Base-by-base conservation (phyloP, 2,329 filamentous ascomycete species). In the Nectriaceae sp. region DNA sequence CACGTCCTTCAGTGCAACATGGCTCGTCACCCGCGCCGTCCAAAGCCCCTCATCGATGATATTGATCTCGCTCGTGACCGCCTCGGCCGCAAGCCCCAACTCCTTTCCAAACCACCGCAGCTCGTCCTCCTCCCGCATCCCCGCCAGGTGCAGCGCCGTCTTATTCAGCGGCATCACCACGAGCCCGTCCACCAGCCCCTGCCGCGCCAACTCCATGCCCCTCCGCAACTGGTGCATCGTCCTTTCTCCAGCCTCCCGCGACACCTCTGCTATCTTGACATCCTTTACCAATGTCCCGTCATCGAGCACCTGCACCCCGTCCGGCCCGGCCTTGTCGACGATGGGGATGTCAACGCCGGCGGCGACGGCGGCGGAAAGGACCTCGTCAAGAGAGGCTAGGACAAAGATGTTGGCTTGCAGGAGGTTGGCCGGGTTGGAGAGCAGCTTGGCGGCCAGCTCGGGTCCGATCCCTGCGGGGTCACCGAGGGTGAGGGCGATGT, bases 101-200 rank as follows among this genome's bases (percentile, higher is more conserved):
- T 67, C 57, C 22, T 63, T 68, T 2, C 65, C 64, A 43, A 69
- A 68, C 65, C 65, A 69, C 11, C 65, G 55, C 37, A 69, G 53
- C 50, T 69, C 64, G 36, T 68, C 65, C 39, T 67, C 65, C 46
- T 68, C 65, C n/a, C 51, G 52, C 65, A 68, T 68, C 8, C 65
- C 66, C 1, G 64, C 65, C n/a, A 58, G 42, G 43, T 68, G 61
- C 22, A 67, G 50, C 0, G 65, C 67, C 20, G 53, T 64, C 55
- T 69, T 68, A 54, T 69, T 69, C 22, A 69, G 48, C 4, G 65
- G 65, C 2, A 59, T 55, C 43, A 68, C 68, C 4, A 68, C 59
- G 38, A 69, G 66, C n/a, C 57, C 64, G 39, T 68, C 65, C 11
- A 61, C 50, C 29, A 64, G 53, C 16, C 61, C 62, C 2, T 36